phyloP scores from a whole-genome alignment of 139 green algal genomes.

The Ettlia oleoabundans region DNA sequence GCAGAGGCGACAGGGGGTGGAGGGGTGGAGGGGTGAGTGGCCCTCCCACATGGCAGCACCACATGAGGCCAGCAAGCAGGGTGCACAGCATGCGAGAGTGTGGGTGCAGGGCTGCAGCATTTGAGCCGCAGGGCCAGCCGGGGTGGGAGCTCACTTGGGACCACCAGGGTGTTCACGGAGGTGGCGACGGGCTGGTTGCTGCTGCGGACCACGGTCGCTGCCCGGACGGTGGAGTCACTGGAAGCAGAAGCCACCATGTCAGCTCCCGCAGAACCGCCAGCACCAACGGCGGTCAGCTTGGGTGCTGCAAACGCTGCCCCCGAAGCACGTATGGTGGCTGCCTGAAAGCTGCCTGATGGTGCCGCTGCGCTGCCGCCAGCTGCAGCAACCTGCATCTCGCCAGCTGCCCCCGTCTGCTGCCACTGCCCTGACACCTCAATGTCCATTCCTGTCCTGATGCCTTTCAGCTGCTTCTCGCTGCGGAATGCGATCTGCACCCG shows the following conservation, averaged over 20 bases:
- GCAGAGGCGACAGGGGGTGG: neutral
- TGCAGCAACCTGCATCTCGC: neutral
- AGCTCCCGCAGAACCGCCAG: neutral
- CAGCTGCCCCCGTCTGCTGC: neutral
- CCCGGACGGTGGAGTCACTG: neutral
- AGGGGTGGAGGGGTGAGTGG: neutral
- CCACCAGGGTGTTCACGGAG: neutral
- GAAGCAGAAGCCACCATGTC: neutral
- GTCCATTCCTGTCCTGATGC: constrained; percentile 12
- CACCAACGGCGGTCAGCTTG: neutral
- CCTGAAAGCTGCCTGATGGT: neutral
- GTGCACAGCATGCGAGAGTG: neutral
- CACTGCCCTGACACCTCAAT: constrained; percentile 1
- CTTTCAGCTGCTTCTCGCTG: neutral
- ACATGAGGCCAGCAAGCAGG: neutral
- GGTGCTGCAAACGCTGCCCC: neutral
- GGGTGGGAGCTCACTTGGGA: constrained; percentile 28
- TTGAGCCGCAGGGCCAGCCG: no score
- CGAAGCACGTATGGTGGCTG: neutral
- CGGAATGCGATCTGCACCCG: neutral
- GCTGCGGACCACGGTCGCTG: neutral
- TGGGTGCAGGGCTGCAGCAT: neutral
- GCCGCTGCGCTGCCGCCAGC: neutral
- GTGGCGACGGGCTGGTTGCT: neutral
- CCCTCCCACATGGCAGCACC: neutral